Base-by-base conservation (phyloP, 2,329 filamentous ascomycete genomes). In the Thelonectria blattea region DNA sequence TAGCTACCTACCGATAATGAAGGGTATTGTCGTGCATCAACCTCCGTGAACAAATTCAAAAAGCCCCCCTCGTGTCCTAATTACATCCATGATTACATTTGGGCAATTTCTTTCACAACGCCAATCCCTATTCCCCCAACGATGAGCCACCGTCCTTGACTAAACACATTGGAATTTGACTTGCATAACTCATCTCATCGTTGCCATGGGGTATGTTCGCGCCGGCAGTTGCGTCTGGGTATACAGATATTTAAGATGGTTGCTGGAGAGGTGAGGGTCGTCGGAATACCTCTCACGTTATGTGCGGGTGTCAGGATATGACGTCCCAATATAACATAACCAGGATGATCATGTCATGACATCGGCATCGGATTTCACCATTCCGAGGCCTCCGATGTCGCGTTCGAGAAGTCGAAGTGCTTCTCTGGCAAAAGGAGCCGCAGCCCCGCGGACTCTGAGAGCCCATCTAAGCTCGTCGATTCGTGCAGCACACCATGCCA, bases 401-500 rank as follows among this genome's bases (percentile, higher is more conserved):
- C 72, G 72, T 60, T 79, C 77, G 45, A 79, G 67, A 56, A 79
- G 70, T 2, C 75, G 72, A 41, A 79, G 65, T 3, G 77, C 77
- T 15, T 77, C 74, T 43, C 76, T 71, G 15, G 77, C 76, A 56
- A 79, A 79, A 14, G 75, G 71, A 15, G 74, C 74, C 0, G 75
- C 74, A 52, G 76, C 73, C 3, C 76, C 75, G 6, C 77, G 71
- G 3, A 79, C 77, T 37, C 77, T 73, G n/a, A 79, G 64, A 32
- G 75, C 77, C 78, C 77, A 79, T 50, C 76, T 71, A 14, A 78
- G 74, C 56, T 79, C 78, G 5, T 76, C 76, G 11, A 79, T 69
- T 51, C 74, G 74, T 17, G 74, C 72, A 39, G 75, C 71, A 58
- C 78, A 78, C 65, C 75, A 78, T 5, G 73, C 71, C 63, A 78